Evolutionary conservation across 352 stramenopile species (phyloP), one percentile per base, ranked within the genome.

Genomic region (Phytopythium oedochilum): DNA sequence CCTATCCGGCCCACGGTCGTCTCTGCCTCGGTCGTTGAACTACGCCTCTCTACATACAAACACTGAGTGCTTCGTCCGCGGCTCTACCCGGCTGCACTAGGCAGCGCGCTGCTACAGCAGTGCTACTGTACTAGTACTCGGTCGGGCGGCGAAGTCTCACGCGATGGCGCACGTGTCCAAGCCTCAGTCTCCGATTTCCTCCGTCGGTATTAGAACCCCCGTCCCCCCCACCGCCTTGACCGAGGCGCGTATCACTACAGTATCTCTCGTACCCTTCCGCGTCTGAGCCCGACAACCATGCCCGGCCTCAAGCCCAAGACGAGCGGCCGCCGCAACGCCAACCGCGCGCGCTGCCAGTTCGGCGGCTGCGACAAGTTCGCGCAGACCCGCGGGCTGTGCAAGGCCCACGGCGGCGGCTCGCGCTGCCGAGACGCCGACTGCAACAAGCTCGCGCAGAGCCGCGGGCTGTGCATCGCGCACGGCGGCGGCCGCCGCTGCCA

Each of bases 341-440:
- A 83, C 65, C 83, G 83, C 42, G 83, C 83, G 31, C 75, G 83
- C 35, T 94, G 84, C 57, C 80, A 91, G 38, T 77, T 85, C 45
- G 62, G 64, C 14, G 63, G 57, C n/a, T 94, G 84, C 67, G 75
- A 89, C 46, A 94, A 94, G 67, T 94, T 92, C 70, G 84, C 81
- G 6, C 83, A 94, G 68, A 92, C 83, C 12, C 68, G 78, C 0
- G 83, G 83, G 4, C 66, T 90, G 18, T 94, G 83, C 63, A 94
- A 94, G 56, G 85, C 86, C 15, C 86, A 96, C 47, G 86, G 86
- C 29, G 86, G 86, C 31, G 85, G 85, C 49, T 89, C 75, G 47
- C 81, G 81, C 10, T 96, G 86, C 57, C 84, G 83, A 17, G 77
- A 90, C 55, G 60, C 73, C 18, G 66, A 73, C 32, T 94, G 84